Evolutionary conservation across 345 rosid species (phyloP).

Genomic region (Melaleuca quinquenervia): DNA sequence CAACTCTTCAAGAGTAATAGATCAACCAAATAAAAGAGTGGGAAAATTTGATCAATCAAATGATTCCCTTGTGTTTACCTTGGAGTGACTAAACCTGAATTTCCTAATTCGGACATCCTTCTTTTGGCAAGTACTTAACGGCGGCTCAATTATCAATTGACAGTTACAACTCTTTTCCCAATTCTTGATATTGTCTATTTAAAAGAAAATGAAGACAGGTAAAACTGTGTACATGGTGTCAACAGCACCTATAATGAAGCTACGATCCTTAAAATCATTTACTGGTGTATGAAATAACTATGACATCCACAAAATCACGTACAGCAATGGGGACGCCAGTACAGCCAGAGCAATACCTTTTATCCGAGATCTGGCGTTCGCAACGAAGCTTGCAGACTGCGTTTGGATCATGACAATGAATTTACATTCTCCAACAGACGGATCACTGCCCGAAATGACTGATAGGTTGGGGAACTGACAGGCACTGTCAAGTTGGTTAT

Average conservation of each 20-base stretch:
- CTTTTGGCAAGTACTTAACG: not conserved
- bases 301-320: conserved; percentile 15
- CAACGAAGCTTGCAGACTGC: conserved; percentile 12
- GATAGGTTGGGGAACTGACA: conserved; percentile 73
- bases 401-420: conserved; percentile 63
- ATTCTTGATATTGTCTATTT: not conserved
- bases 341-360: not conserved
- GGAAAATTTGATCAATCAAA: not conserved
- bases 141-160: not conserved
- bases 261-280: not conserved
- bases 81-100: not conserved
- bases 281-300: not conserved
- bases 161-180: not conserved
- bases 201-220: not conserved
- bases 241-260: not conserved
- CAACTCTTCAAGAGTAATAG: not conserved
- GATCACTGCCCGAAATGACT: conserved; percentile 46
- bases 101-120: not conserved
- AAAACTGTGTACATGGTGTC: not conserved
- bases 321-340: conserved; percentile 7
- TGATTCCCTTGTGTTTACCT: not conserved
- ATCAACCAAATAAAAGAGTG: not conserved
- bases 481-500: conserved; percentile 64
- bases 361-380: not conserved
- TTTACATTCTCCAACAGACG: conserved; percentile 43